phyloP scores from a whole-genome alignment of 2,329 filamentous ascomycete species.

The Endoconidiophora polonica region DNA sequence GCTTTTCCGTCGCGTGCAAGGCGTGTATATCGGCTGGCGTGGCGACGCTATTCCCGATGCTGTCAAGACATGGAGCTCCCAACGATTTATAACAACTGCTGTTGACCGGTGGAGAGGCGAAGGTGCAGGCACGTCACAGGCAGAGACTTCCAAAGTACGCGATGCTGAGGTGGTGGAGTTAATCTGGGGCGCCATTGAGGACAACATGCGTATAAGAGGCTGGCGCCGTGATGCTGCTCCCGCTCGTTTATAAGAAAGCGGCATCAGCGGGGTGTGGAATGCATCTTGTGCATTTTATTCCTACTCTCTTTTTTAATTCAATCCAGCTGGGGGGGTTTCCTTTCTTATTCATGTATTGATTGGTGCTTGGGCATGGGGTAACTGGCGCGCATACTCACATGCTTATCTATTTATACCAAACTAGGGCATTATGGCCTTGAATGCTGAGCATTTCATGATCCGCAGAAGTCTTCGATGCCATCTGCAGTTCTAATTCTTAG shows the following conservation, averaged over 20 bases:
- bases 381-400: too few relatives aligned
- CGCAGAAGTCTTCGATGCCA: too few relatives aligned
- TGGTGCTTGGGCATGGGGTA: too few relatives aligned
- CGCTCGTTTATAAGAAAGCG: constrained; percentile 26
- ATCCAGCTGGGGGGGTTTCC: too few relatives aligned
- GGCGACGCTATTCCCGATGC: constrained; percentile 64
- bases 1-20: constrained; percentile 74
- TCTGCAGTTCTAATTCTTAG: too few relatives aligned
- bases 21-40: constrained; percentile 81
- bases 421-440: too few relatives aligned
- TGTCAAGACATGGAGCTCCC: constrained; percentile 67
- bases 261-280: not conserved
- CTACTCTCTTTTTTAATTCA: not conserved
- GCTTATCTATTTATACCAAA: too few relatives aligned
- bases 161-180: constrained; percentile 86
- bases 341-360: too few relatives aligned
- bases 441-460: too few relatives aligned
- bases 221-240: constrained; percentile 62
- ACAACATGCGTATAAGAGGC: constrained; percentile 68
- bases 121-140: constrained; percentile 19
- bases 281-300: not conserved
- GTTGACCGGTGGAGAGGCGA: constrained; percentile 67
- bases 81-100: constrained; percentile 54
- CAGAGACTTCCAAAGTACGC: constrained; percentile 50
- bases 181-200: constrained; percentile 82